Percentiles rank a stretch among this genome's conserved stretches.
Evolutionary conservation across 73 alveolate species (phyloP).

Genomic region (Stentor coeruleus): DNA sequence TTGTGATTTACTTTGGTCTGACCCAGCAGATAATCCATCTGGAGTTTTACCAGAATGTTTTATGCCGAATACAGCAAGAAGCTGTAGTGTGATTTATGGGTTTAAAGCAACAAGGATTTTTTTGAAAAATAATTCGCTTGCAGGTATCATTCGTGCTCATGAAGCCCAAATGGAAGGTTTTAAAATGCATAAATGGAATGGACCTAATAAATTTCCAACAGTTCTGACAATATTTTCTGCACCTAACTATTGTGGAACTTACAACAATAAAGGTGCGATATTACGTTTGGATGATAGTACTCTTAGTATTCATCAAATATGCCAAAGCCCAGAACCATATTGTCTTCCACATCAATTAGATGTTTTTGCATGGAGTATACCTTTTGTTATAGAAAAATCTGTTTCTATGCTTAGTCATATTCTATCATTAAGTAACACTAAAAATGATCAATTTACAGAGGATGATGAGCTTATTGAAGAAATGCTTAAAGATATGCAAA

Average conservation of each 20-base stretch:
- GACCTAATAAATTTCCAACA: conserved; percentile 61
- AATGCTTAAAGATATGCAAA: too few relatives aligned
- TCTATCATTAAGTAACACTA: conserved; percentile 8
- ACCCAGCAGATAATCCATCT: conserved; percentile 57
- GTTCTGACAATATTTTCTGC: conserved; percentile 70
- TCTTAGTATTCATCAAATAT: too few relatives aligned
- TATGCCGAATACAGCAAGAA: conserved; percentile 40
- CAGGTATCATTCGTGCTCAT: conserved; percentile 76
- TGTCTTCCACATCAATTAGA: conserved; percentile 46
- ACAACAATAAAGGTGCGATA: conserved; percentile 51
- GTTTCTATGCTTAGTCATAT: too few relatives aligned
- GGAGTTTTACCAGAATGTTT: conserved; percentile 44
- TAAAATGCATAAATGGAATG: conserved; percentile 82
- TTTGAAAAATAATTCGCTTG: conserved; percentile 53
- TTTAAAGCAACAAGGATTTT: conserved; percentile 59
- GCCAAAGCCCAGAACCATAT: too few relatives aligned
- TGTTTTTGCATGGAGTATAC: conserved; percentile 52
- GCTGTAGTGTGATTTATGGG: conserved; percentile 47
- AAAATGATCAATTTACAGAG: too few relatives aligned
- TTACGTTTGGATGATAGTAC: conserved; percentile 51
- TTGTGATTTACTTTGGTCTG: conserved; percentile 80
- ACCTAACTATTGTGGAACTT: conserved; percentile 68
- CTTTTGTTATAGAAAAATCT: conserved; percentile 45
- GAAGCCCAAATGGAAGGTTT: conserved; percentile 79
- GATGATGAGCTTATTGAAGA: too few relatives aligned